Conservation (phyloP, 805 yeast species). For the Candida krabiensis region DNA sequence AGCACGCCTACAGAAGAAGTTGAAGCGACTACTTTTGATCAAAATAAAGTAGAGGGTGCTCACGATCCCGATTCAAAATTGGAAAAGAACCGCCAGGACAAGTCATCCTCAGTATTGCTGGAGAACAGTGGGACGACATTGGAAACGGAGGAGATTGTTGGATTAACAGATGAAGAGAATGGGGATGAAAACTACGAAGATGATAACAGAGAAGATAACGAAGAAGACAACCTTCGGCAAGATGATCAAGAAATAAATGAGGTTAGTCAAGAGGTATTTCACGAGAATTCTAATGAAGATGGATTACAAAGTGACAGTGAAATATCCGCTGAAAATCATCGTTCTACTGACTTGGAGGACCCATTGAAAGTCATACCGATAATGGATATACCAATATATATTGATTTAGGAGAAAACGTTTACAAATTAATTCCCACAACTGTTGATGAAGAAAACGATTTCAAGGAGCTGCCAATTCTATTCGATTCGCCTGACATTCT, state of each 20-base stretch:
- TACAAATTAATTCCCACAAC: slow-evolving; percentile 25
- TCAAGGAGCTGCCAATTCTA: slow-evolving; percentile 21
- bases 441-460: slow-evolving; percentile 24
- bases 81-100: no score
- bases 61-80: no score
- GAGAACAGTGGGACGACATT: no score
- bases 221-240: slow-evolving; percentile 2
- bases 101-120: no score
- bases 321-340: no score
- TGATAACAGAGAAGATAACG: slow-evolving; percentile 1
- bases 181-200: slow-evolving; percentile 3
- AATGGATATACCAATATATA: slow-evolving; percentile 24
- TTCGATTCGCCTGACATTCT: slow-evolving; percentile 17
- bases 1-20: no score
- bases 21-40: no score
- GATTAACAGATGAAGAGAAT: not conserved
- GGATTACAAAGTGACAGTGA: slow-evolving; percentile 3
- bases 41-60: no score
- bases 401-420: slow-evolving; percentile 29
- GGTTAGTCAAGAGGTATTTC: no score
- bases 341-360: no score
- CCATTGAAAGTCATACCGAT: not conserved
- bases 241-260: slow-evolving; percentile 2
- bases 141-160: slow-evolving; percentile 4
- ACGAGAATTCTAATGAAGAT: not conserved